Evolutionary conservation across 768 basidiomycete species (phyloP), one percentile per base, ranked within the genome.

Genomic region (Hericium erinaceus): DNA sequence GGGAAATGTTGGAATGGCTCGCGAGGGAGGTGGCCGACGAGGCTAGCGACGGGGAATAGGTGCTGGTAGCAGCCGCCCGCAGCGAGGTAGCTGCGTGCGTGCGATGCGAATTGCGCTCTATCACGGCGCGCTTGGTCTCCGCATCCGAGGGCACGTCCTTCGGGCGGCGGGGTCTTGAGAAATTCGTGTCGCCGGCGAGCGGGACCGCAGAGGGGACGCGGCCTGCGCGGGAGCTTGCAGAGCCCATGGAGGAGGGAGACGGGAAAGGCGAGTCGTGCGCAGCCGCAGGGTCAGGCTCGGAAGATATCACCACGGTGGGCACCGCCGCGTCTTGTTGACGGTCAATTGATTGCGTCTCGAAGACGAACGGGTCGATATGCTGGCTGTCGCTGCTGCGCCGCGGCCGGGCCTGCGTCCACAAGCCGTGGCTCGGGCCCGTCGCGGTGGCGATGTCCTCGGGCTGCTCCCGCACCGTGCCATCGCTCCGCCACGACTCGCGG

Each of bases 101-200:
- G 73, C 71, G 40, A 74, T 66, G 73, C 37, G 78, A 72, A 69
- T 87, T 87, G 48, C 88, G 77, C 68, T 84, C 80, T 52, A 89
- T 70, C 15, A 77, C 78, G 48, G 68, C 69, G 37, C 70, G 72
- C 58, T 80, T 77, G 57, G 69, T 63, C 28, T 72, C 71, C 33
- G 33, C 33, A 48, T 73, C 69, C 28, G 75, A 70, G 11, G 68
- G 70, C 22, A 69, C 63, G 61, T 74, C 74, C 0, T 69, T 69
- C 16, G 78, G 76, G 20, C 80, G 78, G 55, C 79, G 76, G 49
- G 85, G 84, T 52, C 84, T 74, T 22, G 87, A 87, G 64, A 83
- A 87, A 65, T 87, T 88, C 33, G 77, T 67, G 13, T 73, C 73
- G 5, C 75, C 72, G n/a, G 75, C 73, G 49, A 66, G 67, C 44